phyloP scores from a whole-genome alignment of 352 stramenopile genomes.

The Phytopythium vexans region DNA sequence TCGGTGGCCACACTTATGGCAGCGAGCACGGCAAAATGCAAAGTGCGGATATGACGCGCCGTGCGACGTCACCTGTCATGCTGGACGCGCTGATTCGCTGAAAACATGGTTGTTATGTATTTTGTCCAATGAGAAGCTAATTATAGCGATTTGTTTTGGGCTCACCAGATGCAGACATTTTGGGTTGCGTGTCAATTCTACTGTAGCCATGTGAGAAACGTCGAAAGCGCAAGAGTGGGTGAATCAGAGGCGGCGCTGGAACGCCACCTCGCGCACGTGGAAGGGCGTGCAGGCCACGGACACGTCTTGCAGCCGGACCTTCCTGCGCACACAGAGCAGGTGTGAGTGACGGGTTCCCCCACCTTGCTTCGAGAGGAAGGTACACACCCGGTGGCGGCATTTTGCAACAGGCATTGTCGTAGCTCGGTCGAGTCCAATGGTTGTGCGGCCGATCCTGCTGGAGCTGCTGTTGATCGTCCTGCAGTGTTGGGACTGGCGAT shows the following conservation, averaged over 20 bases:
- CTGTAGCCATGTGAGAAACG: background rate
- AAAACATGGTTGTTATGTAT: conserved; percentile 7
- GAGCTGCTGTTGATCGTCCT: conserved; percentile 2
- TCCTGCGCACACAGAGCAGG: conserved; percentile 18
- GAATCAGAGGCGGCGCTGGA: conserved; percentile 48
- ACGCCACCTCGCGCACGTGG: conserved; percentile 68
- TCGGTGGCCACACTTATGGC: no score
- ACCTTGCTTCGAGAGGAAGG: background rate
- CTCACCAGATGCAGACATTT: no score
- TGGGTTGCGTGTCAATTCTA: no score
- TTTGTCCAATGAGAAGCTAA: no score
- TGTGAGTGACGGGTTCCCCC: background rate
- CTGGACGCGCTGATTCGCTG: conserved; percentile 23
- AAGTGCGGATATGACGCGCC: conserved; percentile 12
- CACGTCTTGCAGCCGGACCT: conserved; percentile 55
- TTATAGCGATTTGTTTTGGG: no score
- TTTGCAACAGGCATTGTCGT: conserved; percentile 33
- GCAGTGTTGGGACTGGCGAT: conserved; percentile 4
- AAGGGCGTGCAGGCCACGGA: conserved; percentile 51
- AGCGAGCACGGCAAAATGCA: background rate
- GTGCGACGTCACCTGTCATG: conserved; percentile 2
- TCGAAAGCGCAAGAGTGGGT: background rate
- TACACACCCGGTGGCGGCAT: conserved; percentile 50
- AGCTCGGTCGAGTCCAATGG: conserved; percentile 14
- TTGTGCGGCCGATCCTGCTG: conserved; percentile 11